Conservation (phyloP, 31 red algal genomes). For the Asparagopsis taxiformis region DNA sequence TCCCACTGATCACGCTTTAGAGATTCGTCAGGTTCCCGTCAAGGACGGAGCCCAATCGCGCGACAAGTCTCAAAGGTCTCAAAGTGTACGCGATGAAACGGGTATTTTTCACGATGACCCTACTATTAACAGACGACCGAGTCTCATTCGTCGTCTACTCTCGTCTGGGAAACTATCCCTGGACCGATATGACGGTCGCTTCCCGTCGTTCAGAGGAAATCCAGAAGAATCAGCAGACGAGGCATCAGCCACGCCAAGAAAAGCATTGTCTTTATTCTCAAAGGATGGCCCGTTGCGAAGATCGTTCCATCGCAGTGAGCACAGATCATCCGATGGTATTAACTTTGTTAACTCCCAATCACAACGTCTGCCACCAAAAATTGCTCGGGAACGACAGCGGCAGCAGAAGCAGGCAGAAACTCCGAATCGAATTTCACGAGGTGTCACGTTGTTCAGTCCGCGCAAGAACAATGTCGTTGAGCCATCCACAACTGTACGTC, state of each 20-base stretch:
- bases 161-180: conserved; percentile 52
- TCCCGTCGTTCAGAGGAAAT: conserved; percentile 6
- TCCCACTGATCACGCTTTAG: conserved; percentile 11
- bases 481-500: background rate
- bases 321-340: conserved; percentile 6
- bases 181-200: conserved; percentile 39
- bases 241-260: conserved; percentile 39
- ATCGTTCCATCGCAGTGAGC: conserved; percentile 34
- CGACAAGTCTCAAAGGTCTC: too few species aligned
- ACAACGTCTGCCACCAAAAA: conserved; percentile 35
- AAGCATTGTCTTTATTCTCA: conserved; percentile 44
- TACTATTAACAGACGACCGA: conserved; percentile 30
- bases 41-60: background rate
- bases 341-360: conserved; percentile 57
- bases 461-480: background rate
- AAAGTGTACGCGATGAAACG: too few species aligned
- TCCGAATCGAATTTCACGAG: background rate
- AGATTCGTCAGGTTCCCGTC: background rate
- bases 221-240: conserved; percentile 21
- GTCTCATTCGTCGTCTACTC: conserved; percentile 39
- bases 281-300: conserved; percentile 51
- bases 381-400: conserved; percentile 36
- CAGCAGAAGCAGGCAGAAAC: conserved; percentile 29
- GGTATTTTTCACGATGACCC: too few species aligned
- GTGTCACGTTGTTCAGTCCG: background rate